Evolutionary conservation across 495 filamentous ascomycete genomes (phyloP).

Genomic region (Hypomontagnella monticulosa): DNA sequence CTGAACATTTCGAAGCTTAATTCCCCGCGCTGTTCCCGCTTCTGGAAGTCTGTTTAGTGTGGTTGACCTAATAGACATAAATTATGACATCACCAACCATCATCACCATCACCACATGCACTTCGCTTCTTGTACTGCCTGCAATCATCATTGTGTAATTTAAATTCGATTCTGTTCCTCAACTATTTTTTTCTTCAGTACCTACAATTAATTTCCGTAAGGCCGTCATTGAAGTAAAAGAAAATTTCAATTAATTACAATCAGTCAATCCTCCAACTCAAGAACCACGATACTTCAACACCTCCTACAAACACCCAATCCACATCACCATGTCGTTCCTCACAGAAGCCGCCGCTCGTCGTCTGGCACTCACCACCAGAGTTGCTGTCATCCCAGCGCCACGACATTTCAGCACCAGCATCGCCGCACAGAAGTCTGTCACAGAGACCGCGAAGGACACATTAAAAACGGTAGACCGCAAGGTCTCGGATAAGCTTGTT

Average conservation of each 20-base stretch:
- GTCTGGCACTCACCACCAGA: conserved; percentile 49
- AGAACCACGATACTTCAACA: background rate
- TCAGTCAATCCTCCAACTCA: background rate
- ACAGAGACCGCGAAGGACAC: conserved; percentile 61
- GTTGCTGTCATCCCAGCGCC: conserved; percentile 42
- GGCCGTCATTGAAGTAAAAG: no score
- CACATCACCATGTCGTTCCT: conserved; percentile 60
- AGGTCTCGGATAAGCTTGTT: conserved; percentile 64
- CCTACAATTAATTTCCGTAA: background rate
- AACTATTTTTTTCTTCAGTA: background rate
- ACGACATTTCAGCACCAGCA: conserved; percentile 55
- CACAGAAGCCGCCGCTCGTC: conserved; percentile 50
- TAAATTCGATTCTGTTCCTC: background rate
- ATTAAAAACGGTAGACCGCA: conserved; percentile 59
- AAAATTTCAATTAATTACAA: no score
- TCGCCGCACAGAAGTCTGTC: conserved; percentile 53
- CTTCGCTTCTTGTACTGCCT: background rate
- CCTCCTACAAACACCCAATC: background rate
- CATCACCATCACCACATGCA: background rate
- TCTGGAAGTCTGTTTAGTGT: conserved; percentile 22
- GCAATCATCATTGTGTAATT: background rate
- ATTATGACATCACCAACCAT: conserved; percentile 39
- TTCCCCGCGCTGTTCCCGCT: conserved; percentile 21
- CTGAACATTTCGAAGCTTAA: background rate
- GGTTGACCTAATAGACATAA: conserved; percentile 13